Conservation (phyloP, 1,139 yeast species). For the Saccharomyces hybrid region DNA sequence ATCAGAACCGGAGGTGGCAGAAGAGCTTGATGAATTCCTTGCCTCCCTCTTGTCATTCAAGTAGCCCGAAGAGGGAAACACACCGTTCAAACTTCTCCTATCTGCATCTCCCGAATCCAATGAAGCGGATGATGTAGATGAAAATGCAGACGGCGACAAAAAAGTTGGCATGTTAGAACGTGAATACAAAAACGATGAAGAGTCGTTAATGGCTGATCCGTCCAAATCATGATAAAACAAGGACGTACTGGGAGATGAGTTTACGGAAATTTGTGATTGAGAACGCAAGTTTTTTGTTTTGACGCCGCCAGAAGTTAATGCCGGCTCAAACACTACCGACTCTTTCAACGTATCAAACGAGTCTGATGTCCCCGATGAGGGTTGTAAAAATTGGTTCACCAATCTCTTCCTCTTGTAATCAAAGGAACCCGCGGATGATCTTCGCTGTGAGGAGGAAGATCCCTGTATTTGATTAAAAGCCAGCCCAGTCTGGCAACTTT, state of each 20-base stretch:
- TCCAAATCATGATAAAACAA: constrained; percentile 6
- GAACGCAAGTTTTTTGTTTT: background rate
- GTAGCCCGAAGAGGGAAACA: background rate
- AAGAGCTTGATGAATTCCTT: constrained; percentile 1
- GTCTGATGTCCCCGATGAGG: constrained; percentile 4
- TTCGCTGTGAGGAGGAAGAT: constrained; percentile 1
- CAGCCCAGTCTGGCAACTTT: background rate
- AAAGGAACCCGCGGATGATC: constrained; percentile 8
- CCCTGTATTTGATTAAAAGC: background rate
- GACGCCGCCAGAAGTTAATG: background rate
- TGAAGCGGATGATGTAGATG: constrained; percentile 6
- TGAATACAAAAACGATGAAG: constrained; percentile 11
- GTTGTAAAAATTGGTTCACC: constrained; percentile 23
- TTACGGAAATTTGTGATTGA: background rate
- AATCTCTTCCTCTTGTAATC: constrained; percentile 18
- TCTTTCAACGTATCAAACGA: background rate
- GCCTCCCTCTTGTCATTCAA: background rate
- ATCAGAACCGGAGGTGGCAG: background rate
- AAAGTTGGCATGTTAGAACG: constrained; percentile 9
- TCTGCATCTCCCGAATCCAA: background rate
- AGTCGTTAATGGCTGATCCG: background rate
- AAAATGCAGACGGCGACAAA: constrained; percentile 4
- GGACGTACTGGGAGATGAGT: constrained; percentile 3
- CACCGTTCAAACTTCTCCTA: background rate
- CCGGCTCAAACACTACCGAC: constrained; percentile 1